Evolutionary conservation across 257 asterid species (phyloP), one percentile per base, ranked within the genome.

Genomic region (Agastache rugosa): DNA sequence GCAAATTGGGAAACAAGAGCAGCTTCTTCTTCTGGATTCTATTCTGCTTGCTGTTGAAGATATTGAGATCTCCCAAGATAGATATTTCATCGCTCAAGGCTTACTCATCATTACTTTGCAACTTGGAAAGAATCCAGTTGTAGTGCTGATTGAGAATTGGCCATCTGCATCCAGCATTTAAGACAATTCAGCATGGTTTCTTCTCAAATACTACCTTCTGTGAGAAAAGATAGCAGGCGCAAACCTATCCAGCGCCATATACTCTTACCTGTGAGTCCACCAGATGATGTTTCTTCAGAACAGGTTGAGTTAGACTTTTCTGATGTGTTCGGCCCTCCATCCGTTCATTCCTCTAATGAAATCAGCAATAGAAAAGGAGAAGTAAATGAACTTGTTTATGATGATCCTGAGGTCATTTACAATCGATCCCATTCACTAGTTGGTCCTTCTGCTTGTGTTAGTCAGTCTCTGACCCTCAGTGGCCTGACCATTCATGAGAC

Each of bases 351-450:
- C 71, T 45, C 85, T 35, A 72, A 39, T 44, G 85, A 83, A 72
- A 12, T 79, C 56, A 63, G 58, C 50, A 41, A 77, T 56, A 89
- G 77, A 34, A 68, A 77, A 27, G 89, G 72, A 72, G 85, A 78
- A 58, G 71, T 61, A 54, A 83, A 34, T 65, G 90, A 88, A 71
- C 79, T 88, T 69, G 67, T 85, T 10, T 89, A 82, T 79, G 87
- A 87, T 81, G 90, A 87, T 29, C 91, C 96, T 0, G 87, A 75
- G 79, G 86, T 89, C 42, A 83, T 89, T 70, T 75, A 76, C 80
- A 85, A 83, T 54, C 83, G 93, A 64, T 87, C 91, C 16, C 91
- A 89, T 82, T 87, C 96, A 23, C 77, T 87, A 72, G 91, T 85
- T 53, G 96, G 93, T 20, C 96, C 96, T 34, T 82, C 93, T 63